phyloP scores from a whole-genome alignment of 768 basidiomycete genomes.

The Dacryopinax primogenitus region DNA sequence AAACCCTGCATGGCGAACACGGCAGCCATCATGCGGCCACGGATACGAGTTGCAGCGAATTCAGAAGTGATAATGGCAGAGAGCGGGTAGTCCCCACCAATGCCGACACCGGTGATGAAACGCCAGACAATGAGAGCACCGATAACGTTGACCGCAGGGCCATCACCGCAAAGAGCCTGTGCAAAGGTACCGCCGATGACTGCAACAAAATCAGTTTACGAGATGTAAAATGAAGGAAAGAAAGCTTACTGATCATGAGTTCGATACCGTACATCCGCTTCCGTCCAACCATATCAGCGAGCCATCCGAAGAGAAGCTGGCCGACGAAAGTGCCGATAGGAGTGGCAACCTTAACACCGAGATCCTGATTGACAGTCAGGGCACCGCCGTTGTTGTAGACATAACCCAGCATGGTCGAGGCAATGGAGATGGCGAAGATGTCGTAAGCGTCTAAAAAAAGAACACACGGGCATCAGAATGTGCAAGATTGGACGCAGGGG shows the following conservation, averaged over 20 bases:
- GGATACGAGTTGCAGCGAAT: slow-evolving; percentile 61
- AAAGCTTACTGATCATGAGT: slow-evolving; percentile 47
- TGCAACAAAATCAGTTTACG: slow-evolving; percentile 6
- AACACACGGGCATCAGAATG: background rate
- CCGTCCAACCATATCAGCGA: slow-evolving; percentile 63
- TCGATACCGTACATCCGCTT: slow-evolving; percentile 67
- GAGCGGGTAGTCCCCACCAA: slow-evolving; percentile 82
- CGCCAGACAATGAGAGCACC: slow-evolving; percentile 75
- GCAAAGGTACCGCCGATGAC: slow-evolving; percentile 65
- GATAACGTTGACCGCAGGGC: slow-evolving; percentile 54
- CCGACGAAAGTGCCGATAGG: slow-evolving; percentile 65
- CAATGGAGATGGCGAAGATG: slow-evolving; percentile 84
- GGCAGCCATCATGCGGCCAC: slow-evolving; percentile 80
- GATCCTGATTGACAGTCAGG: slow-evolving; percentile 50
- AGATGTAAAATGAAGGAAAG: background rate
- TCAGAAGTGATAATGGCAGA: slow-evolving; percentile 77
- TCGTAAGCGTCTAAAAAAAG: slow-evolving; percentile 38
- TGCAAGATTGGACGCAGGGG: background rate
- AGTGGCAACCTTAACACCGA: slow-evolving; percentile 65
- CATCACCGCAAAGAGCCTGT: slow-evolving; percentile 60
- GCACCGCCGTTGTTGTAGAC: slow-evolving; percentile 46
- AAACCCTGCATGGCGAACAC: slow-evolving; percentile 81
- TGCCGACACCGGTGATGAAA: slow-evolving; percentile 67
- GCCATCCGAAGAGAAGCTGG: slow-evolving; percentile 67
- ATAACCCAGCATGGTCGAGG: slow-evolving; percentile 67